These are phyloP conservation scores for Vigna nakashimae DNA, from an alignment of 306 rosid genomes.

Conservation along the genomic window DNA sequence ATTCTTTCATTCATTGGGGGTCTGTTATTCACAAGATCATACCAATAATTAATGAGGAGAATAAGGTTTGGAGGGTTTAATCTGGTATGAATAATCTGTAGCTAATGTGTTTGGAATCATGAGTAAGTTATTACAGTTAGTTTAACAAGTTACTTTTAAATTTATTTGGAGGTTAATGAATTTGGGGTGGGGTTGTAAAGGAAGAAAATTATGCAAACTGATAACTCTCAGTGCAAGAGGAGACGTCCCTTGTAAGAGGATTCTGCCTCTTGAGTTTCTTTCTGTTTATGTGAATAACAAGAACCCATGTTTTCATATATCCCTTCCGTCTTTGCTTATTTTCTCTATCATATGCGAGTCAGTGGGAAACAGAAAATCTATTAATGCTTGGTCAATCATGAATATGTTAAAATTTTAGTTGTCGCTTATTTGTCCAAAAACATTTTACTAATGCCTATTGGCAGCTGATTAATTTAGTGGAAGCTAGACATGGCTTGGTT, in stretches of 20 bases:
- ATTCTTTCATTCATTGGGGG: background rate
- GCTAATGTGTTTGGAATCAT: background rate
- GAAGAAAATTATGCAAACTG: too few relatives aligned
- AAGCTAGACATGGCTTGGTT: background rate
- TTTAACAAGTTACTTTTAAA: background rate
- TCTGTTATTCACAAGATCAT: background rate
- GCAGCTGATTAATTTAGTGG: background rate
- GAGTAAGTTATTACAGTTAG: background rate
- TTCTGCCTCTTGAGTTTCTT: background rate
- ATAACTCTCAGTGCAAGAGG: too few relatives aligned
- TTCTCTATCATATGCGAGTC: background rate
- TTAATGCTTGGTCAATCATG: background rate
- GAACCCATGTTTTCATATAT: background rate
- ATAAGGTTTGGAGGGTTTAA: slow-evolving; percentile 4
- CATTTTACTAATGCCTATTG: background rate
- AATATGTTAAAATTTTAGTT: background rate
- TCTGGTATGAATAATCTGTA: background rate
- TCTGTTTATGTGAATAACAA: background rate
- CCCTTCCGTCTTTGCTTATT: background rate
- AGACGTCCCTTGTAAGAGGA: background rate
- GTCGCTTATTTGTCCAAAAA: background rate
- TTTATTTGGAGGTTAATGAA: slow-evolving; percentile 8
- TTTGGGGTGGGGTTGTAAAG: too few relatives aligned
- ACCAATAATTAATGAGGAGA: background rate
- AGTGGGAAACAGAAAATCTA: background rate